phyloP scores from a whole-genome alignment of 108 stramenopile species.

The Schizochytrium sp. region DNA sequence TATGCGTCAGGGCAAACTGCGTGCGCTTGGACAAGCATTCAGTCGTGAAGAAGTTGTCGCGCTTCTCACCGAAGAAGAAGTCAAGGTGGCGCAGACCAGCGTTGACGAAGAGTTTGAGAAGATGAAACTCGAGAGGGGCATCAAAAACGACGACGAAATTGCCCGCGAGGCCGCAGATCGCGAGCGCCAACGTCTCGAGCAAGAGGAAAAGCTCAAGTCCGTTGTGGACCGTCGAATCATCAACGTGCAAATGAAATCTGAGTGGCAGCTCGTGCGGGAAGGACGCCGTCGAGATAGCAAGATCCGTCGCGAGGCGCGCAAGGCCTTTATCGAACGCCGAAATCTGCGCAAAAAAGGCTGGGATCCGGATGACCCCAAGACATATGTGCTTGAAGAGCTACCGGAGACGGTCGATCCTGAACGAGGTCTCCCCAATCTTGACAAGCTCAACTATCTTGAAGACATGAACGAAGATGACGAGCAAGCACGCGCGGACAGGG shows the following conservation, averaged over 20 bases:
- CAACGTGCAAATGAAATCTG: background rate
- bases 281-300: background rate
- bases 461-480: background rate
- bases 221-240: background rate
- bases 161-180: background rate
- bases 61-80: slow-evolving; percentile 40
- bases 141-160: slow-evolving; percentile 11
- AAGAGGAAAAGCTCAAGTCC: background rate
- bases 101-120: slow-evolving; percentile 36
- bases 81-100: slow-evolving; percentile 22
- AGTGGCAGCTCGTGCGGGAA: background rate
- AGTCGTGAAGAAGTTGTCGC: slow-evolving; percentile 36
- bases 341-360: background rate
- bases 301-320: background rate
- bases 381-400: background rate
- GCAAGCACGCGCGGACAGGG: background rate
- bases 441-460: background rate
- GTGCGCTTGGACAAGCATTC: slow-evolving; percentile 32
- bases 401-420: background rate
- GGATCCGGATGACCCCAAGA: background rate
- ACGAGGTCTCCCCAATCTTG: background rate
- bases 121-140: slow-evolving; percentile 29
- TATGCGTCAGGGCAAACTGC: slow-evolving; percentile 45
- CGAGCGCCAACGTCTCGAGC: background rate
- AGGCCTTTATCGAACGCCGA: background rate